Evolutionary conservation across 2,329 filamentous ascomycete species (phyloP), one percentile per base, ranked within the genome.

Genomic region (Elsinoe perseae): DNA sequence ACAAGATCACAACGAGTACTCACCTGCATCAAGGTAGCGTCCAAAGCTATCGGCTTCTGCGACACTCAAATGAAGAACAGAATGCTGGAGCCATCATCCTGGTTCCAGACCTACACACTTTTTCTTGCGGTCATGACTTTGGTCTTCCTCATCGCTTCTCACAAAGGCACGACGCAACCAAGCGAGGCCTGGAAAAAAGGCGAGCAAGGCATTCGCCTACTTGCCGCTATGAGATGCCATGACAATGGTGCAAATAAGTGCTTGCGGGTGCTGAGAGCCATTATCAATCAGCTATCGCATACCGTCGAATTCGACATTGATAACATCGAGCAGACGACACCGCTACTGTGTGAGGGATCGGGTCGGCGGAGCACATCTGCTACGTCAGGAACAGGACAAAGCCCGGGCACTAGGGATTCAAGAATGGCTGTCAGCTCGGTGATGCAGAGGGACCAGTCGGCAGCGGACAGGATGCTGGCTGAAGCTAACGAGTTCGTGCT

Each of bases 301-400:
- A 56, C 53, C 6, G 53, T 56, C 4, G 38, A 56, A 20, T 56
- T 56, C 42, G 53, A 56, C 20, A 30, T 56, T n/a, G 53, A 56
- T 21, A 38, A 20, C 12, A 56, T 56, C 30, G 53, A 56, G 53
- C 38, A 30, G 25, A 32, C 42, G 2, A 56, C 53, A 16, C 53
- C 53, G 1, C 9, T 23, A 28, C n/a, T 56, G 14, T 56, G 53
- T 18, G 48, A 36, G 18, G 40, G 40, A 2, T 34, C 25, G 10
- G 25, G n/a, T 20, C 36, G 21, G 9, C 28, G 21, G 27, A 12
- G 20, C 16, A 28, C 40, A n/a, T 16, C 21, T 14, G 38, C 21
- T 16, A 16, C n/a, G 10, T 23, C 25, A 2, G 36, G 21, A 2
- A 21, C 23, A 6, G n/a, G 40, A 12, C 21, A 23, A 1, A 46